Percentiles rank a stretch among this genome's conserved stretches.
Conservation (phyloP, 352 stramenopile species). For the Phytopythium mirpurense region DNA sequence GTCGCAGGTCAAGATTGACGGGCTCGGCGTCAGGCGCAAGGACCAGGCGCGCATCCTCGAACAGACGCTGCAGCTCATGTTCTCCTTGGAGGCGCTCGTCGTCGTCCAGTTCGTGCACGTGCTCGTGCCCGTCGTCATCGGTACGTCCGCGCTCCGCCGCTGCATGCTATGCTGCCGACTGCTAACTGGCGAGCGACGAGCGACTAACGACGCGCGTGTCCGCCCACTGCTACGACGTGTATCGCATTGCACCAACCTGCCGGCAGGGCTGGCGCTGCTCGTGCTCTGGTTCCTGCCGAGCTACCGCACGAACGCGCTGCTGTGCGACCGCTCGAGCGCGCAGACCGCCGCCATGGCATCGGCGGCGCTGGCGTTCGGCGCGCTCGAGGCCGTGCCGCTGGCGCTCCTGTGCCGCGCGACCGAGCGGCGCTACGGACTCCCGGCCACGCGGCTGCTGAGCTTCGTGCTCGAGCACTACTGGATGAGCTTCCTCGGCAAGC, state of each 20-base stretch:
- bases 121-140: conserved; percentile 21
- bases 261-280: conserved; percentile 12
- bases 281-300: conserved; percentile 23
- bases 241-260: not conserved
- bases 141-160: conserved; percentile 15
- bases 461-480: conserved; percentile 38
- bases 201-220: too few species aligned
- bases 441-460: conserved; percentile 16
- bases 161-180: too few species aligned
- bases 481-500: conserved; percentile 21
- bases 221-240: too few species aligned
- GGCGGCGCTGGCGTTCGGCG: conserved; percentile 11
- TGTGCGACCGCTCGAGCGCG: conserved; percentile 7
- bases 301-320: conserved; percentile 18
- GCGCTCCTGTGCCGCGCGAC: conserved; percentile 12
- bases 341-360: conserved; percentile 5
- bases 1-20: conserved; percentile 21
- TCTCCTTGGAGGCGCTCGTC: conserved; percentile 26
- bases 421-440: conserved; percentile 24
- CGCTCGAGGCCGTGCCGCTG: conserved; percentile 11
- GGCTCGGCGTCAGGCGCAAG: conserved; percentile 19
- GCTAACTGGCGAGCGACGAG: too few species aligned
- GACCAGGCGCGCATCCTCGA: conserved; percentile 25
- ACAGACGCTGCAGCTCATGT: conserved; percentile 26
- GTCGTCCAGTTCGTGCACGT: conserved; percentile 31